Percentiles rank a stretch among this genome's conserved stretches.
phyloP scores from a whole-genome alignment of 352 stramenopile species.

The Phytopythium sindhum region DNA sequence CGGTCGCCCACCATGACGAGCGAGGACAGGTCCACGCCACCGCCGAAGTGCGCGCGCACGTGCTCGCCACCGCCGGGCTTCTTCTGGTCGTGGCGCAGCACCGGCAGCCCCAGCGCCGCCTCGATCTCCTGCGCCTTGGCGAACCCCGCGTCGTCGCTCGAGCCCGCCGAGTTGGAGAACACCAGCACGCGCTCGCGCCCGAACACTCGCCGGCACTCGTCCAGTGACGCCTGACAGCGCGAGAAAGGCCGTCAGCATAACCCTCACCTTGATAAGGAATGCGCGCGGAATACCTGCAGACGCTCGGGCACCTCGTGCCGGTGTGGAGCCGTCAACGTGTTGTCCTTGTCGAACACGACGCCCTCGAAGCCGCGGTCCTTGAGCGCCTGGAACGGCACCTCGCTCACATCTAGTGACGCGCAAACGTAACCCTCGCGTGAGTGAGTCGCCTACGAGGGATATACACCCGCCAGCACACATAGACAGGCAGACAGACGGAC shows the following conservation, averaged over 20 bases:
- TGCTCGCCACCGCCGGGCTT: slow-evolving; percentile 91
- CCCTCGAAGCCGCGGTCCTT: slow-evolving; percentile 85
- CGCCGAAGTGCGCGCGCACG: slow-evolving; percentile 84
- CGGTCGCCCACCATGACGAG: slow-evolving; percentile 97
- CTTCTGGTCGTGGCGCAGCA: slow-evolving; percentile 92
- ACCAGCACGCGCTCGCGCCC: slow-evolving; percentile 87
- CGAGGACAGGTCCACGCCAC: slow-evolving; percentile 49
- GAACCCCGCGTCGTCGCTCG: slow-evolving; percentile 87
- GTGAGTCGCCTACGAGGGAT: neutral
- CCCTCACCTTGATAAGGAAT: no score
- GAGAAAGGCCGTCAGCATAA: no score
- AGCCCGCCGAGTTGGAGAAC: slow-evolving; percentile 96
- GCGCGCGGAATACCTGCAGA: slow-evolving; percentile 28
- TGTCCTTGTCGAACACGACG: slow-evolving; percentile 98
- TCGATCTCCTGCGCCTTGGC: slow-evolving; percentile 81
- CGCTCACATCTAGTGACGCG: slow-evolving; percentile 54
- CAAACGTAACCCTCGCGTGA: neutral
- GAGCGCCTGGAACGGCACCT: slow-evolving; percentile 76
- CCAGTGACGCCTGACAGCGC: slow-evolving; percentile 57
- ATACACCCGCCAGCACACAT: neutral
- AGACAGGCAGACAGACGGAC: slow-evolving; percentile 1
- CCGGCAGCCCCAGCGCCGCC: slow-evolving; percentile 67
- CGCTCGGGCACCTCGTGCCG: slow-evolving; percentile 74
- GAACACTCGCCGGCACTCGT: slow-evolving; percentile 88
- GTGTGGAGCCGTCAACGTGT: slow-evolving; percentile 94